Base-by-base conservation (phyloP, 2,329 filamentous ascomycete species). In the Endocalyx cinctus region DNA sequence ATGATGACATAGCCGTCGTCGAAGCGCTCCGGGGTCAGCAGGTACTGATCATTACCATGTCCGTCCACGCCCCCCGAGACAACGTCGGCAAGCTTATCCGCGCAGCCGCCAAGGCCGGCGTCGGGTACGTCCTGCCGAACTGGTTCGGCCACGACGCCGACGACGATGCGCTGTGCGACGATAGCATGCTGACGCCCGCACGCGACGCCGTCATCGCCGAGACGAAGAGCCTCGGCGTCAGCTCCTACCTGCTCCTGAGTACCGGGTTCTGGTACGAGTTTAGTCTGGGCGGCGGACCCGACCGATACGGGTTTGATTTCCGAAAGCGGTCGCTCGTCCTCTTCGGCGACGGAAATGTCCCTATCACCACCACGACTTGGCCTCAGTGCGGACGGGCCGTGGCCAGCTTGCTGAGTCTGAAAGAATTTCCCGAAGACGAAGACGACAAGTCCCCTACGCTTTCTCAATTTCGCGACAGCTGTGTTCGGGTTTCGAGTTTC, bases 281-380 rank as follows among this genome's bases (percentile, higher is more conserved):
- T 39, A 71, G 64, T 35, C 43, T 73, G 1, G 59, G 58, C 2
- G 55, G 57, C 3, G 55, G 57, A 0, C 33, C 50, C 4, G 31
- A 39, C 10, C 56, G 58, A 26, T 72, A 63, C 33, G 71, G 70
- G 4, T 69, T 72, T 48, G 66, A 72, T 41, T 57, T 72, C 31
- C 41, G 46, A 10, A 60, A 64, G 13, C 50, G 54, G 0, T 22
- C 32, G 0, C 27, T 69, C 5, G 62, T 59, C 0, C 33, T 71
- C 23, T 73, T 66, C 36, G 74, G 77, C 41, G 69, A 74, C 25
- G 79, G 79, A 1, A 64, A 63, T 14, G 67, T 63, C 2, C 63
- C 54, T 26, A 70, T 79, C 46, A 72, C 67, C 39, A 70, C 64
- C 0, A 73, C 67, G 7, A 84, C 80, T 0, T 77, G 72, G 66